A percentile compares a stretch with the other conserved stretches of the same genome.
Conservation (phyloP, 345 rosid genomes). For the Salix arbutifolia region DNA sequence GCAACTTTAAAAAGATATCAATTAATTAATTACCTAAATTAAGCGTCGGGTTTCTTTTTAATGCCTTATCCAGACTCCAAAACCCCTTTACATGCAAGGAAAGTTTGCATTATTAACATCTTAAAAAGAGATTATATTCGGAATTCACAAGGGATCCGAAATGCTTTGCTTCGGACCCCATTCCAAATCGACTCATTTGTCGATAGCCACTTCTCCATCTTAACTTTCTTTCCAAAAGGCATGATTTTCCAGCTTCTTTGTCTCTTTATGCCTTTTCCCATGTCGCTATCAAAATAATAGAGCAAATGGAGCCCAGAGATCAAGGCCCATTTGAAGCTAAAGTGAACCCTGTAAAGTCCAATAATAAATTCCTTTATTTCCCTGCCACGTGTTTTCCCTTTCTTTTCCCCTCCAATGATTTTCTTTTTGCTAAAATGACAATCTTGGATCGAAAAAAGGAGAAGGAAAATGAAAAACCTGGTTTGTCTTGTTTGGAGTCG, state of each 20-base stretch:
- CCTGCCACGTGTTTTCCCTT: not conserved
- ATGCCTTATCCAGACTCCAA: slow-evolving; percentile 11
- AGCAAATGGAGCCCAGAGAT: slow-evolving; percentile 35
- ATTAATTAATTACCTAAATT: not conserved
- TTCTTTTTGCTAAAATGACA: not conserved
- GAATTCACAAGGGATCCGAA: not conserved
- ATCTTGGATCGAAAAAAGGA: no score
- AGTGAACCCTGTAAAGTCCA: slow-evolving; percentile 2
- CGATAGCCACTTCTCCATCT: not conserved
- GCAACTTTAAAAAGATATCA: not conserved
- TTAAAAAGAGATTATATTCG: not conserved
- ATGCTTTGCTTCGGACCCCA: not conserved
- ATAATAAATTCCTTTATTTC: not conserved
- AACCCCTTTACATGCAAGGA: slow-evolving; percentile 22
- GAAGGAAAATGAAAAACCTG: no score
- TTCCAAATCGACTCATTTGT: not conserved
- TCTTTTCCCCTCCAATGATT: not conserved
- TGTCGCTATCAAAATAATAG: not conserved
- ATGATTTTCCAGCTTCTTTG: not conserved
- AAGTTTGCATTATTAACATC: not conserved
- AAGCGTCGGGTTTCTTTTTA: not conserved
- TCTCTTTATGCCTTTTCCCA: not conserved
- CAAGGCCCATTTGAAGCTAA: slow-evolving; percentile 13
- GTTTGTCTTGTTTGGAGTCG: no score
- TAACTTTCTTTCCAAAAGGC: not conserved